phyloP scores from a whole-genome alignment of 129 eudicot genomes.

The Lactuca sativa region DNA sequence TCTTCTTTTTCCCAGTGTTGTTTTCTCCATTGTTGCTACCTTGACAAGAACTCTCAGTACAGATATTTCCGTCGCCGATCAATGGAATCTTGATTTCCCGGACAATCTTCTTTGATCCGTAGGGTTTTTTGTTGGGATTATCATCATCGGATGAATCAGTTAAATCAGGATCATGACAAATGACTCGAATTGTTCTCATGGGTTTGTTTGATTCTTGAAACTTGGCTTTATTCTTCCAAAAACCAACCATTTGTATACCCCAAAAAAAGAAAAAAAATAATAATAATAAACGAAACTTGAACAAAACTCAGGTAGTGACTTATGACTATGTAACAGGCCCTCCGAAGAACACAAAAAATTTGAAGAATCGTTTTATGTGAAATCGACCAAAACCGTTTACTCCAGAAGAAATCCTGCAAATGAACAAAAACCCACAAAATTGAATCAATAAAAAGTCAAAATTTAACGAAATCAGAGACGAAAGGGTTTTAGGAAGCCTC shows the following conservation, averaged over 20 bases:
- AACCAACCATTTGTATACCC: constrained; percentile 26
- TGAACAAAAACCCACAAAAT: constrained; percentile 2
- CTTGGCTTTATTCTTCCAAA: constrained; percentile 11
- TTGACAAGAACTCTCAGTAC: constrained; percentile 32
- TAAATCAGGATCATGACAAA: constrained; percentile 57
- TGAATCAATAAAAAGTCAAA: constrained; percentile 1
- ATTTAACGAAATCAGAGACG: not conserved
- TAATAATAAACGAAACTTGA: constrained; percentile 5
- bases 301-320: not conserved
- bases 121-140: not conserved
- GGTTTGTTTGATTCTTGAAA: not conserved
- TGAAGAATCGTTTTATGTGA: constrained; percentile 49
- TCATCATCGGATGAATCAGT: constrained; percentile 64
- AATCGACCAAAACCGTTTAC: constrained; percentile 70
- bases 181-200: constrained; percentile 50
- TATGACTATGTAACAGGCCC: constrained; percentile 41
- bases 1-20: constrained; percentile 13
- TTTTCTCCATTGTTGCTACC: constrained; percentile 40
- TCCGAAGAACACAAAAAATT: constrained; percentile 58
- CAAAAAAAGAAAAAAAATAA: constrained; percentile 14
- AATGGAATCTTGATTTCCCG: constrained; percentile 34
- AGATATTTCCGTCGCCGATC: not conserved
- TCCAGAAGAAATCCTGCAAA: constrained; percentile 77
- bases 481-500: not conserved
- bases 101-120: constrained; percentile 35